phyloP scores from a whole-genome alignment of 2,329 filamentous ascomycete genomes.

The Fusarium irregulare region DNA sequence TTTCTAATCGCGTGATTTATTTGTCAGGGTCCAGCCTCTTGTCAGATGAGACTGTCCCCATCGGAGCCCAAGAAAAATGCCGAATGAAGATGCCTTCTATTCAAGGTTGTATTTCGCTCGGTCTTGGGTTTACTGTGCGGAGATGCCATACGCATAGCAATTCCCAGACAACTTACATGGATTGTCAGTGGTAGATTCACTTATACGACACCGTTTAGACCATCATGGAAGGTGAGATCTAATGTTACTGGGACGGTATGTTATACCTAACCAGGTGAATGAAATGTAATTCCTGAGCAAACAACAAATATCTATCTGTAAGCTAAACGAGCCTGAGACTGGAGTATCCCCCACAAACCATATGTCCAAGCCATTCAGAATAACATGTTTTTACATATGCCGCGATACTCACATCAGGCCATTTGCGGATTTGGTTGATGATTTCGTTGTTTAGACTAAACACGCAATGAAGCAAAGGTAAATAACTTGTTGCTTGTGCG shows the following conservation, averaged over 20 bases:
- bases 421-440: too few relatives aligned
- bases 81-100: neutral
- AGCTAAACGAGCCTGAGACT: too few relatives aligned
- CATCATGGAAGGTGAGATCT: neutral
- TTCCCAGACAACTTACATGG: neutral
- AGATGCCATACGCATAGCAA: neutral
- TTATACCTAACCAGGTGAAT: too few relatives aligned
- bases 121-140: neutral
- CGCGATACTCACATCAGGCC: neutral
- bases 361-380: neutral
- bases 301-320: neutral
- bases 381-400: neutral
- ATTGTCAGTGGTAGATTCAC: neutral
- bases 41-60: constrained; percentile 8
- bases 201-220: rapidly evolving
- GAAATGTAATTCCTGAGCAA: neutral
- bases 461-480: neutral
- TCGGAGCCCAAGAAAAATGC: neutral
- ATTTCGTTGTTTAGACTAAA: neutral
- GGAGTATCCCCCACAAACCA: neutral
- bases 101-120: neutral
- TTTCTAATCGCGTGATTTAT: constrained; percentile 9
- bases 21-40: neutral
- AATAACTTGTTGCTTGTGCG: rapidly evolving
- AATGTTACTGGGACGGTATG: too few relatives aligned